Base-by-base conservation (phyloP, 768 basidiomycete species). In the Paxillus ammoniavirescens region DNA sequence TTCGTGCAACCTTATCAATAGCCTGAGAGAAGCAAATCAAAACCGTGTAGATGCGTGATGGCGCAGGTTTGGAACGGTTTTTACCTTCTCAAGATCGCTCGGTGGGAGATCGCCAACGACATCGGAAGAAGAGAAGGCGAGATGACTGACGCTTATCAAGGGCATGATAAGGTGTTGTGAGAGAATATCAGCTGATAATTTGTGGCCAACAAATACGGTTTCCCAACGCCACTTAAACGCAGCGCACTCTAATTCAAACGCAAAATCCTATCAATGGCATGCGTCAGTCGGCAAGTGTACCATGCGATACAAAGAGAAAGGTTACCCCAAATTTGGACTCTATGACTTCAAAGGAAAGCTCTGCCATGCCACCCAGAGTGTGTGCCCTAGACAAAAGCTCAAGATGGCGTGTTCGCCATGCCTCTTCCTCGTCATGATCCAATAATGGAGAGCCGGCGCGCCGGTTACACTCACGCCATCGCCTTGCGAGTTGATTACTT, bases 161-260 rank as follows among this genome's bases (percentile, higher is more conserved):
- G 90, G 90, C 55, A 86, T 73, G 57, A 91, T 83, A 58, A 91
- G 81, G 61, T 92, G 90, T 58, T 78, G 86, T 55, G 90, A 91
- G 48, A 92, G 76, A 50, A 90, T 73, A 47, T 89, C 86, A 54
- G 90, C 82, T 35, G 89, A 86, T 31, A 69, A 61, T 66, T 76
- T 84, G 65, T 82, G 74, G 8, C 88, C 87, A 36, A 87, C 64
- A 58, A 77, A 80, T 66, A 77, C 80, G 14, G 84, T 79, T 68
- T 91, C 87, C 90, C 90, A 92, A 72, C 80, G 77, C 89, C 89
- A 92, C 73, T 81, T 83, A 70, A 89, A 86, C 8, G 71, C 65
- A 21, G 78, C 77, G 55, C 75, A 80, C 61, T 81, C 80, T 33
- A 91, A 58, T 60, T 80, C 76, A 53, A 89, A 77, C 4, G 86